Conservation (phyloP, 2,329 filamentous ascomycete species). For the Alternaria infectoria region DNA sequence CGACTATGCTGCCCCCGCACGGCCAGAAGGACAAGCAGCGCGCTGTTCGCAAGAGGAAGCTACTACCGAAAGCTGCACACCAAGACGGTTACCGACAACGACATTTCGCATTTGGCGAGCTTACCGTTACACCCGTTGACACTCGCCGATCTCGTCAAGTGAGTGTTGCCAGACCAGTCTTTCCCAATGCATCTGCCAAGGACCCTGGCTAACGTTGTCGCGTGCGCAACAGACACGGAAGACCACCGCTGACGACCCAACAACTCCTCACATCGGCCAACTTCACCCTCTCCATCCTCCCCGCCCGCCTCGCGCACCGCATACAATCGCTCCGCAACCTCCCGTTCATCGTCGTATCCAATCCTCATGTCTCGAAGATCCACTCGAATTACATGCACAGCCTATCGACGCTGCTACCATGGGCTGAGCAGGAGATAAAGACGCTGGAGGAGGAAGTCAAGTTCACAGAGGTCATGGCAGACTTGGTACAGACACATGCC, state of each 20-base stretch:
- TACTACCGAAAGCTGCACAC: constrained; percentile 43
- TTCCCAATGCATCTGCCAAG: not conserved
- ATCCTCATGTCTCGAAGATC: constrained; percentile 90
- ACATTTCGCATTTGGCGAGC: constrained; percentile 78
- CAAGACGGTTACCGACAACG: constrained; percentile 66
- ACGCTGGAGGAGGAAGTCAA: constrained; percentile 85
- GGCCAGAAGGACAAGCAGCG: constrained; percentile 18
- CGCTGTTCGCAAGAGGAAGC: constrained; percentile 22
- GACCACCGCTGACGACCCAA: constrained; percentile 79
- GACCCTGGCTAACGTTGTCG: constrained; percentile 15
- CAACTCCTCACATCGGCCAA: constrained; percentile 90
- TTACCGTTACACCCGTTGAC: constrained; percentile 81
- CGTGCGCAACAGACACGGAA: constrained; percentile 65
- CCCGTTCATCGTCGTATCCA: constrained; percentile 98
- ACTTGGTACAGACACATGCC: constrained; percentile 91
- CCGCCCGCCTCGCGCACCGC: constrained; percentile 88
- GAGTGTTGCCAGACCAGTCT: constrained; percentile 33
- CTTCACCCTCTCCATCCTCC: constrained; percentile 91
- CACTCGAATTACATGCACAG: constrained; percentile 97
- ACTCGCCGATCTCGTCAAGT: constrained; percentile 88
- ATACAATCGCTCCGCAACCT: constrained; percentile 93
- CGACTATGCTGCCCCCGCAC: constrained; percentile 40
- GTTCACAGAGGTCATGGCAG: constrained; percentile 91
- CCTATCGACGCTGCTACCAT: constrained; percentile 86
- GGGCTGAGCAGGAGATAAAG: constrained; percentile 73